These are phyloP conservation scores for Verticillium albo-atrum DNA, from an alignment of 2,329 filamentous ascomycete genomes.

Conservation along the genomic window DNA sequence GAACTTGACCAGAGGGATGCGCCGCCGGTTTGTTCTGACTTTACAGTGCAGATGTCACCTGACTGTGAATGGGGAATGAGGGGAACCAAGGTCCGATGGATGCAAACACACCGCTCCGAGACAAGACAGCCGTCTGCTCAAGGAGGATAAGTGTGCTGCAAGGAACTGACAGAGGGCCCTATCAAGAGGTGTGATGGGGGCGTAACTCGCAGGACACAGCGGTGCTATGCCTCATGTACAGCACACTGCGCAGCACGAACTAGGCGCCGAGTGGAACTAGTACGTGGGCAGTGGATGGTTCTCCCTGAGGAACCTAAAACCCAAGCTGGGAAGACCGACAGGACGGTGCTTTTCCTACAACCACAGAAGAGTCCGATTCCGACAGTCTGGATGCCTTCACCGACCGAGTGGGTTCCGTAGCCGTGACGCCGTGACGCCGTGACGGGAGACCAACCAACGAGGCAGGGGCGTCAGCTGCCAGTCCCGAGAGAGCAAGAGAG, in stretches of 20 bases:
- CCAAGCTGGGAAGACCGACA: not conserved
- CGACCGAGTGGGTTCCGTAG: not conserved
- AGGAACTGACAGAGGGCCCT: not conserved
- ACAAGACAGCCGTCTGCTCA: not conserved
- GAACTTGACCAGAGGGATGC: not conserved
- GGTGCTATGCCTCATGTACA: not conserved
- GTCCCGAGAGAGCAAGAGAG: not conserved
- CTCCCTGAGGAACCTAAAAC: not conserved
- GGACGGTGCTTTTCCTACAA: not conserved
- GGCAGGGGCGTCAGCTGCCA: not conserved
- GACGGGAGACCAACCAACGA: not conserved
- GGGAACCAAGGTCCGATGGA: not conserved
- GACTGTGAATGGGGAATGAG: not conserved
- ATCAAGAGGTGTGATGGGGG: not conserved
- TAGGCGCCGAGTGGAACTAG: conserved; percentile 5
- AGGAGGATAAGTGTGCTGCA: not conserved
- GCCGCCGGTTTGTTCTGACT: not conserved
- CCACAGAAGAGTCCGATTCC: not conserved
- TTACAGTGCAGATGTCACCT: not conserved
- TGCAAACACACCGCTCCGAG: not conserved
- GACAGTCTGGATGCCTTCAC: not conserved
- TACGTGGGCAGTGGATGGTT: not conserved
- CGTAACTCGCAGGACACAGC: not conserved
- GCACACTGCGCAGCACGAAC: not conserved
- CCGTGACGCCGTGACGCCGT: too few relatives aligned